Evolutionary conservation across 2,329 filamentous ascomycete genomes (phyloP), one percentile per base, ranked within the genome.

Genomic region (Rhinocladiella similis): DNA sequence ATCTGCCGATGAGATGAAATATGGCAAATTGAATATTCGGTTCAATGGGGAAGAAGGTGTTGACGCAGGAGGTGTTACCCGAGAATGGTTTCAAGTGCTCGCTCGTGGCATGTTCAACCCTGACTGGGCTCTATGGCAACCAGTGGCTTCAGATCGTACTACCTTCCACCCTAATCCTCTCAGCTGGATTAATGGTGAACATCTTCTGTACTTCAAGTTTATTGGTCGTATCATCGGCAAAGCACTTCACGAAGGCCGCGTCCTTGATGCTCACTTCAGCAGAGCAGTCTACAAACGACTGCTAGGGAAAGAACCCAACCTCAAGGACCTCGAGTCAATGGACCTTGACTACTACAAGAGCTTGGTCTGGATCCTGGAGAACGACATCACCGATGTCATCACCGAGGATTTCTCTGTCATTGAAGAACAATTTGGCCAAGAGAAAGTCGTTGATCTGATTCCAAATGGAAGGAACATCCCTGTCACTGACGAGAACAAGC

Each of bases 261-360:
- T 99, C 35, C 85, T 99, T 27, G 94, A 99, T 73, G 99, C 94
- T 74, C 96, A 97, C 80, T 99, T 99, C 79, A 97, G 93, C 75
- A 87, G 94, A 69, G 95, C 95, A 13, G 93, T 99, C 50, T 99
- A 99, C 82, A 97, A 97, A 79, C 89, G 91, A 65, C 97, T 99
- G 63, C 84, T 99, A 25, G 90, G 94, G 70, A 96, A 95, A 72
- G 85, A 90, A 3, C 93, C 97, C 39, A 97, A 92, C 7, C 89
- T 99, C 73, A 99, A 99, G 78, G 94, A 99, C 68, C 97, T 99
- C 91, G 94, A 99, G 74, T 97, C 92, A 19, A 89, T 99, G 60
- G 94, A 99, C 72, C 87, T 96, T 3, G 93, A 99, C 68, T 99
- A 99, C 77, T 97, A 97, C 84, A 99, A 97, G 74, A 97, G 93